A percentile compares a stretch with the other conserved stretches of the same genome.
phyloP scores from a whole-genome alignment of 1,139 yeast genomes.

The Protomyces pachydermus region DNA sequence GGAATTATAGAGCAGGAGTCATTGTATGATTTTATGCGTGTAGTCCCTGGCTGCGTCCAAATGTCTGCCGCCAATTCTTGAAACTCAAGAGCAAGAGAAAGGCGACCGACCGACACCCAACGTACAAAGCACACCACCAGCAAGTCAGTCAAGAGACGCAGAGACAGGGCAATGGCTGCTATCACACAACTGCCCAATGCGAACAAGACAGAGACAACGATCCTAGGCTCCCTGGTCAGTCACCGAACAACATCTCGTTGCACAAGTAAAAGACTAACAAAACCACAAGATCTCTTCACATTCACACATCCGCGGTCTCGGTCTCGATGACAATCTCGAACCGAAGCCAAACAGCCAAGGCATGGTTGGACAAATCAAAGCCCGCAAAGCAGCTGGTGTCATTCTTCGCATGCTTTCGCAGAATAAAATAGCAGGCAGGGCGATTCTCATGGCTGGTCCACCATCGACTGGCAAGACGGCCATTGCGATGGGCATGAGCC shows the following conservation, averaged over 20 bases:
- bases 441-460: conserved; percentile 93
- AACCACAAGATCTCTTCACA: conserved; percentile 47
- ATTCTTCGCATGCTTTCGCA: conserved; percentile 87
- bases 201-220: neutral
- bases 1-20: no score
- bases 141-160: no score
- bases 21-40: no score
- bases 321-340: conserved; percentile 70
- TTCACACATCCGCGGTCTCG: conserved; percentile 92
- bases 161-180: neutral
- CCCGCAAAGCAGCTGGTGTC: conserved; percentile 94
- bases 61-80: no score
- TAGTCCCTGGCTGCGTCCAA: no score
- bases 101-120: no score
- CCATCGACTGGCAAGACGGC: conserved; percentile 99
- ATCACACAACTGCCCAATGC: neutral
- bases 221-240: neutral
- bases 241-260: neutral
- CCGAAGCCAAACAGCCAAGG: conserved; percentile 82
- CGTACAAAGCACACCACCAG: no score
- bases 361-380: conserved; percentile 94
- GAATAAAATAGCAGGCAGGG: conserved; percentile 94
- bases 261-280: neutral
- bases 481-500: conserved; percentile 93
- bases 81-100: no score